Evolutionary conservation across 345 rosid species (phyloP).

Genomic region (Salix exigua): DNA sequence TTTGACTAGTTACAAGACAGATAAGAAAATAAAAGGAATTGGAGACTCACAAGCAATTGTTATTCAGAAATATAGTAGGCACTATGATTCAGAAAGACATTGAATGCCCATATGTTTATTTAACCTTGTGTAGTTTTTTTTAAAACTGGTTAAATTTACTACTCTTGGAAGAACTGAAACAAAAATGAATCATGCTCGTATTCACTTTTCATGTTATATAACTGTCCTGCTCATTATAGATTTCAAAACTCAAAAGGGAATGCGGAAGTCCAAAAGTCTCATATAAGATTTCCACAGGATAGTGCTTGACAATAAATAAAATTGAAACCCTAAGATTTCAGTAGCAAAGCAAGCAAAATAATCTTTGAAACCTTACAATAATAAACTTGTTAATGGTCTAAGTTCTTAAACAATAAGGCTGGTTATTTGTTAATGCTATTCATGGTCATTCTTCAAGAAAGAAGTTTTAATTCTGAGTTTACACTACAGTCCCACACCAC

Average conservation of each 20-base stretch:
- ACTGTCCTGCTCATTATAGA: neutral
- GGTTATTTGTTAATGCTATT: neutral
- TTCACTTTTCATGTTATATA: neutral
- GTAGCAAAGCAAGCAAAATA: neutral
- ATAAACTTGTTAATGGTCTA: neutral
- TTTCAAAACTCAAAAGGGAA: neutral
- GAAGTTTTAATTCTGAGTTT: neutral
- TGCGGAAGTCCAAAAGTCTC: neutral
- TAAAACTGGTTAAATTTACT: neutral
- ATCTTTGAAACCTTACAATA: neutral
- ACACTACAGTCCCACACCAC: neutral
- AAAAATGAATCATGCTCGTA: neutral
- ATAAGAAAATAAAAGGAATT: neutral
- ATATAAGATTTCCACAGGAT: neutral
- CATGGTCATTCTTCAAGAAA: neutral
- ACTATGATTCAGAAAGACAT: neutral
- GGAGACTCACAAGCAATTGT: neutral
- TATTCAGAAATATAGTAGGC: neutral
- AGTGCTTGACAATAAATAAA: neutral
- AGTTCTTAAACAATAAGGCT: neutral
- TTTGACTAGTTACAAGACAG: neutral
- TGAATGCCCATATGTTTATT: neutral
- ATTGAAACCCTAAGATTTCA: neutral
- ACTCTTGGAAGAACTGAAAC: neutral
- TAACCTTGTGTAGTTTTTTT: neutral